Percentiles rank a stretch among this genome's conserved stretches.
phyloP scores from a whole-genome alignment of 129 eudicot genomes.

The Pittosporum tobira region DNA sequence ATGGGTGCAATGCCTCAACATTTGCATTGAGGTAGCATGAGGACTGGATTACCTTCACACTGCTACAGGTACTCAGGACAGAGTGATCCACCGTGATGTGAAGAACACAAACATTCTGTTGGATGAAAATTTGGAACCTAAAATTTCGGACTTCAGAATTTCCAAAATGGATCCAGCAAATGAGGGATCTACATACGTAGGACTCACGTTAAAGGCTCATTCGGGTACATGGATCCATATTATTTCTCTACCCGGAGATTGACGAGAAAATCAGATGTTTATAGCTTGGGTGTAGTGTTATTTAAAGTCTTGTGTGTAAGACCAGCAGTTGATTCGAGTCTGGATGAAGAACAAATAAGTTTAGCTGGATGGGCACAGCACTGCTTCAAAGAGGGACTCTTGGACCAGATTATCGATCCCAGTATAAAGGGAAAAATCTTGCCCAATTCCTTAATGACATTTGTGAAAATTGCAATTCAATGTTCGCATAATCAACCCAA shows the following conservation, averaged over 20 bases:
- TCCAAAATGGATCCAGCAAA: constrained; percentile 13
- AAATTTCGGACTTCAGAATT: constrained; percentile 12
- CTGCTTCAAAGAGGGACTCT: background rate
- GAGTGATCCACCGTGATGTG: constrained; percentile 23
- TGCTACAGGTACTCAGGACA: constrained; percentile 11
- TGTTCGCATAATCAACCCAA: constrained; percentile 8
- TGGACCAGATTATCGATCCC: constrained; percentile 8
- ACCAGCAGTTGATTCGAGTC: constrained; percentile 18
- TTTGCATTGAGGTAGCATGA: constrained; percentile 19
- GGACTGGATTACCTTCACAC: constrained; percentile 29
- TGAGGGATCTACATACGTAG: background rate
- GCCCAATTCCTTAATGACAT: constrained; percentile 3
- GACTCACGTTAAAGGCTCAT: constrained; percentile 11
- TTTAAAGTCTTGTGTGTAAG: constrained; percentile 20
- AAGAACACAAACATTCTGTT: constrained; percentile 14
- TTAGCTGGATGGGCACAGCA: constrained; percentile 18
- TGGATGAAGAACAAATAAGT: constrained; percentile 8
- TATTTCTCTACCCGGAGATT: constrained; percentile 15
- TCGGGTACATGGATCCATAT: constrained; percentile 9
- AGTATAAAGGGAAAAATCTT: constrained; percentile 1
- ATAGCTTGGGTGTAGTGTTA: constrained; percentile 44
- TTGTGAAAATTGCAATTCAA: constrained; percentile 16
- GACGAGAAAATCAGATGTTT: constrained; percentile 40
- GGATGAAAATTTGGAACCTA: constrained; percentile 11
- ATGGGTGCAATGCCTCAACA: constrained; percentile 25